phyloP scores from a whole-genome alignment of 768 basidiomycete species.

The Pleurotus pulmonarius region DNA sequence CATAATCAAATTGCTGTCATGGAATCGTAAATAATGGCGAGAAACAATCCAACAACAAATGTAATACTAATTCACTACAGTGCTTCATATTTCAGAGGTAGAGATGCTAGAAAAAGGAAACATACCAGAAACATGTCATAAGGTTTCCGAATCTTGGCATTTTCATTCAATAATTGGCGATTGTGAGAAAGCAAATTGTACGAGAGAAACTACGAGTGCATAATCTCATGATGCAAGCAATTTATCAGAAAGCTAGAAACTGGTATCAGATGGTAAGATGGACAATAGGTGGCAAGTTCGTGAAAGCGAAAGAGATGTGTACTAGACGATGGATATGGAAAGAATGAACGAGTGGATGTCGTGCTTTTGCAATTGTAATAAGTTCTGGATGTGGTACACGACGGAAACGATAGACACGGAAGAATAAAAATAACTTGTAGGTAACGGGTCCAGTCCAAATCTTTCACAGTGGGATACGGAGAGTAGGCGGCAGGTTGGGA shows the following conservation, averaged over 20 bases:
- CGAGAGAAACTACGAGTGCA: too few relatives aligned
- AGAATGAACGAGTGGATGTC: conserved; percentile 1
- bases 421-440: neutral
- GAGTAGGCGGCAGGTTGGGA: conserved; percentile 8
- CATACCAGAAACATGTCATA: too few relatives aligned
- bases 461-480: neutral
- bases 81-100: too few relatives aligned
- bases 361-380: neutral
- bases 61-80: too few relatives aligned
- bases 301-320: neutral
- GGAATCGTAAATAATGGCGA: neutral
- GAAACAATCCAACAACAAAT: neutral
- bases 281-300: neutral
- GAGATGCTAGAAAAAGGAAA: too few relatives aligned
- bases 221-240: neutral
- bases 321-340: neutral
- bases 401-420: neutral
- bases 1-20: neutral
- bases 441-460: conserved; percentile 9
- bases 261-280: neutral
- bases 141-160: too few relatives aligned
- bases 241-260: neutral
- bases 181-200: too few relatives aligned
- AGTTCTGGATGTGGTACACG: conserved; percentile 3
- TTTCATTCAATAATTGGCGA: too few relatives aligned